These are phyloP conservation scores for Zygosaccharomyces sapae DNA, from an alignment of 1,139 yeast species.

Conservation along the genomic window DNA sequence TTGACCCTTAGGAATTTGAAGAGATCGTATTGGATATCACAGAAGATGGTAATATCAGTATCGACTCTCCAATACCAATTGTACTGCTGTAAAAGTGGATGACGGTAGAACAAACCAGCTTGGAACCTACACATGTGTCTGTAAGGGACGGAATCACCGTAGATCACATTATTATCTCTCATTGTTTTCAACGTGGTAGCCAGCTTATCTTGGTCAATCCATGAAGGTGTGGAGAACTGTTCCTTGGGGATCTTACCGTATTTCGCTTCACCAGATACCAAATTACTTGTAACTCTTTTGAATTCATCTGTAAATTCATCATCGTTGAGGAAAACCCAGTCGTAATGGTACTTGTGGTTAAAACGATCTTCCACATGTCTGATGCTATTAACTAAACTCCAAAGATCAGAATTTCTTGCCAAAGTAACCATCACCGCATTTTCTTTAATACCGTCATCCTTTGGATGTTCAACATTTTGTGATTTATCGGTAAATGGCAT, in stretches of 20 bases:
- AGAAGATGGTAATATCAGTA: conserved; percentile 72
- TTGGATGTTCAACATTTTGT: conserved; percentile 31
- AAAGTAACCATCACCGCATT: conserved; percentile 72
- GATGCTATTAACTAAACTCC: conserved; percentile 56
- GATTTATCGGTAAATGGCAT: conserved; percentile 32
- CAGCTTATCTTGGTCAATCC: conserved; percentile 59
- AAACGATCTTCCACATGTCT: conserved; percentile 70
- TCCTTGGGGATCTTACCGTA: conserved; percentile 47
- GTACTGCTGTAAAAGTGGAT: conserved; percentile 63
- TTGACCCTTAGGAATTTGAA: conserved; percentile 78
- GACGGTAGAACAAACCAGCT: conserved; percentile 85
- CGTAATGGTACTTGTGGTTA: conserved; percentile 57
- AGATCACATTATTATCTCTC: conserved; percentile 48
- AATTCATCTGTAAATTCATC: conserved; percentile 46
- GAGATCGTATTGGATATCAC: conserved; percentile 78
- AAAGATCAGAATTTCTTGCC: conserved; percentile 68
- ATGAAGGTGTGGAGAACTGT: conserved; percentile 53
- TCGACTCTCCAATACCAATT: conserved; percentile 95
- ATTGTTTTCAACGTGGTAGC: conserved; percentile 46
- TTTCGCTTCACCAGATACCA: conserved; percentile 42
- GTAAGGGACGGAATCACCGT: conserved; percentile 61
- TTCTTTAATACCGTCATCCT: conserved; percentile 39
- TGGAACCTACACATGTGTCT: conserved; percentile 92
- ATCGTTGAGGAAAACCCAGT: conserved; percentile 66
- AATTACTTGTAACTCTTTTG: conserved; percentile 38